phyloP scores from a whole-genome alignment of 2,329 filamentous ascomycete species.

The Helotiales sp. region DNA sequence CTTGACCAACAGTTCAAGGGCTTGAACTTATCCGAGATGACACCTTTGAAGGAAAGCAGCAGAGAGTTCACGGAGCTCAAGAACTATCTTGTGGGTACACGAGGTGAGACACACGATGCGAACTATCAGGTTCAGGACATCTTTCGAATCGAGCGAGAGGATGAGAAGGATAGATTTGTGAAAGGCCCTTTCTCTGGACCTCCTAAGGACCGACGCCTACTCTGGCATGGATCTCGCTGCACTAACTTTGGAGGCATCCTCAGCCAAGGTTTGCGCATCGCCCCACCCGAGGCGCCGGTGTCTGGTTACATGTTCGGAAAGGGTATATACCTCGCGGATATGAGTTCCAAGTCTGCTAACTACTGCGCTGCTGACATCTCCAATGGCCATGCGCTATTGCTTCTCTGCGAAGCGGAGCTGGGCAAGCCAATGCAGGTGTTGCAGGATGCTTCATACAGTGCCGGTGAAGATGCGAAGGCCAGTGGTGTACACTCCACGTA shows the following conservation, averaged over 20 bases:
- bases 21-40: slow-evolving; percentile 76
- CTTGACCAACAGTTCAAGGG: slow-evolving; percentile 73
- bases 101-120: slow-evolving; percentile 64
- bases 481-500: slow-evolving; percentile 46
- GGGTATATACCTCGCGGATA: slow-evolving; percentile 85
- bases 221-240: slow-evolving; percentile 84
- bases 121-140: slow-evolving; percentile 68
- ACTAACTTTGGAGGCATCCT: slow-evolving; percentile 90
- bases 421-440: slow-evolving; percentile 73
- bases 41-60: slow-evolving; percentile 39
- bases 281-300: slow-evolving; percentile 78
- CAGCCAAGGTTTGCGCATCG: slow-evolving; percentile 85
- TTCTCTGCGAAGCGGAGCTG: slow-evolving; percentile 83
- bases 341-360: slow-evolving; percentile 77
- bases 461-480: slow-evolving; percentile 61
- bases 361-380: slow-evolving; percentile 68
- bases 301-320: slow-evolving; percentile 89
- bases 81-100: slow-evolving; percentile 66
- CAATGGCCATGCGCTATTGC: slow-evolving; percentile 69
- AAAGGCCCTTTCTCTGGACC: slow-evolving; percentile 50
- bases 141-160: slow-evolving; percentile 77
- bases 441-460: slow-evolving; percentile 55
- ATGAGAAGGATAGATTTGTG: slow-evolving; percentile 70
- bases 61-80: slow-evolving; percentile 66
- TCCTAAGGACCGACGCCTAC: slow-evolving; percentile 63